phyloP scores from a whole-genome alignment of 805 yeast species.

The Starmerella vitae region DNA sequence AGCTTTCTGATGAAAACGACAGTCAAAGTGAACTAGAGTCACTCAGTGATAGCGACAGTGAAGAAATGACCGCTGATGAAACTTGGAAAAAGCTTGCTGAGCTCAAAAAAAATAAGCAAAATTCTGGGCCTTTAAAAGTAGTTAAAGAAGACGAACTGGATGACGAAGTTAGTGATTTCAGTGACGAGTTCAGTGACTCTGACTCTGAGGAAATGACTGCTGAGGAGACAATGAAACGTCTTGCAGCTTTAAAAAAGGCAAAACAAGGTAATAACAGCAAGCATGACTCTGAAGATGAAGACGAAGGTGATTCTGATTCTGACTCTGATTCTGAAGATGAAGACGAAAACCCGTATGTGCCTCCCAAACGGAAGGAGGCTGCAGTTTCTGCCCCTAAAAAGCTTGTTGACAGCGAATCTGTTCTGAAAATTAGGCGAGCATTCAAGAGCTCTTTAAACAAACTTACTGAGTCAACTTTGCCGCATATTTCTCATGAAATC shows the following conservation, averaged over 20 bases:
- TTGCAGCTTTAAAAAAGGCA: conserved; percentile 13
- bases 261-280: not conserved
- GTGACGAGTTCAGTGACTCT: not conserved
- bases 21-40: conserved; percentile 1
- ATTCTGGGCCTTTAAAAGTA: not conserved
- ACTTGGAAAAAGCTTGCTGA: conserved; percentile 22
- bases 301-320: conserved; percentile 12
- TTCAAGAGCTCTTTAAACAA: conserved; percentile 77
- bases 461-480: conserved; percentile 75
- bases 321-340: conserved; percentile 16
- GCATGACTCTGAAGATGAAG: not conserved
- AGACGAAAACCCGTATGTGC: conserved; percentile 44
- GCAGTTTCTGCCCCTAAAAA: conserved; percentile 30
- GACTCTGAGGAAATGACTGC: conserved; percentile 14
- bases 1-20: not conserved
- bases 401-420: conserved; percentile 28
- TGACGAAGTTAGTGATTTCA: not conserved
- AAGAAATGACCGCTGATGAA: conserved; percentile 19
- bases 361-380: conserved; percentile 59
- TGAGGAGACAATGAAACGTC: conserved; percentile 17
- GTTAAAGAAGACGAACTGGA: not conserved
- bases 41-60: conserved; percentile 4
- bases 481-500: conserved; percentile 55
- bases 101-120: not conserved
- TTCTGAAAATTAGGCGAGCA: conserved; percentile 36